Conservation (phyloP, 2,329 filamentous ascomycete genomes). For the Kalmusia sp. region DNA sequence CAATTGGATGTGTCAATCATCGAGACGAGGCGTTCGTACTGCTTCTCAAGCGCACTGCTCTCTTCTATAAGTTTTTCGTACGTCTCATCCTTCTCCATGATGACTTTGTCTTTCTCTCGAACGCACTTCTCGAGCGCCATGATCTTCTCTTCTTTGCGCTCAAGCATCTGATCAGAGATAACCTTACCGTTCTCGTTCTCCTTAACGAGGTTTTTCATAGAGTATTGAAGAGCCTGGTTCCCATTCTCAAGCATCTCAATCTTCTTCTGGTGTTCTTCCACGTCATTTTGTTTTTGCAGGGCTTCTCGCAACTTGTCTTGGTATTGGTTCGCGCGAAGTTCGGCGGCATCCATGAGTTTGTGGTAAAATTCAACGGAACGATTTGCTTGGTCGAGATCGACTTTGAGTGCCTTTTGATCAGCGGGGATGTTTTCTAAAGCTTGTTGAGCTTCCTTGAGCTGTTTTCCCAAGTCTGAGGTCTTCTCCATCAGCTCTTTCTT, state of each 20-base stretch:
- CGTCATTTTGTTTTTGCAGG: conserved; percentile 1
- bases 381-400: not conserved
- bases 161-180: not conserved
- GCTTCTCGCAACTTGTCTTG: conserved; percentile 5
- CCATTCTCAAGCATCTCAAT: conserved; percentile 6
- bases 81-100: conserved; percentile 1
- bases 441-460: conserved; percentile 2
- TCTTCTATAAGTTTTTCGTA: conserved; percentile 6
- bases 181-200: not conserved
- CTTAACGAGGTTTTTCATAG: conserved; percentile 3
- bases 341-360: not conserved
- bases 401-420: not conserved
- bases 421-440: not conserved
- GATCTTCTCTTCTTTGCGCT: conserved; percentile 10
- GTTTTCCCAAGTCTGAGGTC: not conserved
- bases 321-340: conserved; percentile 2
- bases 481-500: not conserved
- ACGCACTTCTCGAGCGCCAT: conserved; percentile 8
- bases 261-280: not conserved
- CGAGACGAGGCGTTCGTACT: conserved; percentile 6
- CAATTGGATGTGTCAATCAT: conserved; percentile 7
- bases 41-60: conserved; percentile 8
- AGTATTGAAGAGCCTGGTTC: conserved; percentile 1
- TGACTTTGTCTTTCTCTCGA: not conserved
- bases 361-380: not conserved